Evolutionary conservation across 148 eudicot species (phyloP).

Genomic region (Pharnaceum exiguum): DNA sequence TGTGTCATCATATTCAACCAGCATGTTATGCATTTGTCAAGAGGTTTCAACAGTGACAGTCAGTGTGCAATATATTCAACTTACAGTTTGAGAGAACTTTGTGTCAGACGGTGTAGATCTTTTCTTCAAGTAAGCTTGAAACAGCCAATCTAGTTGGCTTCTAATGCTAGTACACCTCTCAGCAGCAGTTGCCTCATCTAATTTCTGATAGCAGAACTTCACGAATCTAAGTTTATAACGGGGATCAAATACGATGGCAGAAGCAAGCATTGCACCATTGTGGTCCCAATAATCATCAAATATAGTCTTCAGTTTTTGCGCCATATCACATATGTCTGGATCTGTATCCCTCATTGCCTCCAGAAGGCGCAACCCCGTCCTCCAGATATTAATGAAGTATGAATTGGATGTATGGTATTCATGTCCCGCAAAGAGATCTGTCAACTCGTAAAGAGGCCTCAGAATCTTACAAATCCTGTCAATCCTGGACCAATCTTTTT

Average conservation of each 20-base stretch:
- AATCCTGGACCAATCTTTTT: conserved; percentile 11
- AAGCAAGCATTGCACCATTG: not conserved
- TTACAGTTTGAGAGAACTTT: conserved; percentile 11
- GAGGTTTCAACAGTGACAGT: too few species aligned
- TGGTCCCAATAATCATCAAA: conserved; percentile 13
- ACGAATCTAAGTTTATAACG: conserved; percentile 10
- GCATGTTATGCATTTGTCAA: too few species aligned
- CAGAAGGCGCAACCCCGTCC: conserved; percentile 2
- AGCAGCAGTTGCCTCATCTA: conserved; percentile 7
- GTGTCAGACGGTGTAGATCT: too few species aligned
- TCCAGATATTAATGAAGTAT: conserved; percentile 1
- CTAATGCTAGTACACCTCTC: not conserved
- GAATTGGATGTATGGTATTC: conserved; percentile 15
- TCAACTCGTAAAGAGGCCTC: conserved; percentile 3
- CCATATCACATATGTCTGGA: conserved; percentile 11
- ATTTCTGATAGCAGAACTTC: conserved; percentile 3
- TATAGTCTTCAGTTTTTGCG: conserved; percentile 2
- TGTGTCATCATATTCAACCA: too few species aligned
- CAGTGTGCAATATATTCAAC: too few species aligned
- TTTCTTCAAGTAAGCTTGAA: conserved; percentile 5
- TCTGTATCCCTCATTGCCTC: conserved; percentile 8
- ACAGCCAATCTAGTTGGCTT: conserved; percentile 11
- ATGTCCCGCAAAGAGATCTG: not conserved
- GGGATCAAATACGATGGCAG: conserved; percentile 13
- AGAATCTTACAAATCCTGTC: conserved; percentile 11